Evolutionary conservation across 495 filamentous ascomycete genomes (phyloP), one percentile per base, ranked within the genome.

Genomic region (Neurospora intermedia): DNA sequence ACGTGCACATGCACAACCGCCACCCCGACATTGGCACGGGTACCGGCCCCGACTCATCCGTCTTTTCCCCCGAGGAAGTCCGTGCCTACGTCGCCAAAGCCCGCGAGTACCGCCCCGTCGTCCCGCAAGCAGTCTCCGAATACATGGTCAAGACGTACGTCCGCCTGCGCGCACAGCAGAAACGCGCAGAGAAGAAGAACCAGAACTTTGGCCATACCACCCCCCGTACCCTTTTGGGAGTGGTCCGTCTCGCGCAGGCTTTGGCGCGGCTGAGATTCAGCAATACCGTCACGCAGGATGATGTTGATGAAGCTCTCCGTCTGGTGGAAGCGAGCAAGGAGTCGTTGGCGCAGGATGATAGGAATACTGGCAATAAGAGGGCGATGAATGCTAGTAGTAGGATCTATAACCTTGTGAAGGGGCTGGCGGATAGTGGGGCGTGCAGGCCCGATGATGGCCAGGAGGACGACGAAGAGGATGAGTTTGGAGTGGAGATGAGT

Each of bases 91-190:
- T 99, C 59, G 96, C 96, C 31, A 92, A 94, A 78, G 96, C 96
- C 0, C 91, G 96, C 27, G 91, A 89, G 45, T 97, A 88, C 86
- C 90, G 95, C 4, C 96, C 96, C 6, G 87, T 89, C 3, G 93
- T 99, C 11, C 92, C 94, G 3, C 89, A 91, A 76, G 83, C 85
- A 27, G 91, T 98, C 9, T 93, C 92, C 3, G 96, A 99, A 77
- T 99, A 98, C 85, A 92, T 98, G 85, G 93, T 97, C 31, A 94
- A 94, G 74, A 95, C 94, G 3, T 99, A 99, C 82, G 96, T 98
- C 40, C 88, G 91, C 27, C 90, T 98, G 88, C 90, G 96, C 46
- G 91, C 94, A 77, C 88, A 92, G 75, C 93, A 96, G 76, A 94
- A 94, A 82, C 88, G 90, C 70, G 94, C 97, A 69, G 96, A 98